These are phyloP conservation scores for Noccaea caerulescens DNA, from an alignment of 345 rosid genomes.

Conservation along the genomic window DNA sequence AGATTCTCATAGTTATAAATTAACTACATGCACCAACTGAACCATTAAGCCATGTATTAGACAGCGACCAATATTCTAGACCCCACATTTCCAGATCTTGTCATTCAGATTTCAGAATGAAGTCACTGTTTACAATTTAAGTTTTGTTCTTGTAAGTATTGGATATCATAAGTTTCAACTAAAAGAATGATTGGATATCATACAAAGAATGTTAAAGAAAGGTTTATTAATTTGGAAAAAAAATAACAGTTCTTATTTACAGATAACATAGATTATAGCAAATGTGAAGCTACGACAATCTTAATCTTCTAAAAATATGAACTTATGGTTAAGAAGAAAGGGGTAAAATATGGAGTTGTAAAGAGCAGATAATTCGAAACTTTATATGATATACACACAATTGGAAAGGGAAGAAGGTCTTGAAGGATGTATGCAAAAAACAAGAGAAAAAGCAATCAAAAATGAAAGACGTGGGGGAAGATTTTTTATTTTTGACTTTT, in stretches of 20 bases:
- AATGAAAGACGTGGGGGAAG: background rate
- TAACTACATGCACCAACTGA: constrained; percentile 31
- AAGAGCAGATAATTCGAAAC: background rate
- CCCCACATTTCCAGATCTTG: constrained; percentile 21
- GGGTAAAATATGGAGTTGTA: background rate
- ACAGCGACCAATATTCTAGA: constrained; percentile 38
- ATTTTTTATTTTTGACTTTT: no score
- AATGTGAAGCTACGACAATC: background rate
- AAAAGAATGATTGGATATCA: constrained; percentile 6
- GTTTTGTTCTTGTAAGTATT: constrained; percentile 15
- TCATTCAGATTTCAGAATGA: constrained; percentile 17
- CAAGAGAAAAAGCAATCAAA: no score
- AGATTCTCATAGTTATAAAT: constrained; percentile 37
- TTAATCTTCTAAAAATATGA: background rate
- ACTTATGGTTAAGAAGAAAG: background rate
- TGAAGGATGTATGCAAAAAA: background rate
- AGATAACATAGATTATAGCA: background rate
- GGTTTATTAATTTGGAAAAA: background rate
- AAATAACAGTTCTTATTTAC: background rate
- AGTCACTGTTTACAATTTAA: constrained; percentile 7
- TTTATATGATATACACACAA: background rate
- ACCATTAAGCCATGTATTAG: constrained; percentile 35
- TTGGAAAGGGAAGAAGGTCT: background rate
- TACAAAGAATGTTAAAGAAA: background rate
- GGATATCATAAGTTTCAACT: background rate